These are phyloP conservation scores for Pseudotsuga menziesii DNA, from an alignment of 75 land plant species.

Conservation along the genomic window DNA sequence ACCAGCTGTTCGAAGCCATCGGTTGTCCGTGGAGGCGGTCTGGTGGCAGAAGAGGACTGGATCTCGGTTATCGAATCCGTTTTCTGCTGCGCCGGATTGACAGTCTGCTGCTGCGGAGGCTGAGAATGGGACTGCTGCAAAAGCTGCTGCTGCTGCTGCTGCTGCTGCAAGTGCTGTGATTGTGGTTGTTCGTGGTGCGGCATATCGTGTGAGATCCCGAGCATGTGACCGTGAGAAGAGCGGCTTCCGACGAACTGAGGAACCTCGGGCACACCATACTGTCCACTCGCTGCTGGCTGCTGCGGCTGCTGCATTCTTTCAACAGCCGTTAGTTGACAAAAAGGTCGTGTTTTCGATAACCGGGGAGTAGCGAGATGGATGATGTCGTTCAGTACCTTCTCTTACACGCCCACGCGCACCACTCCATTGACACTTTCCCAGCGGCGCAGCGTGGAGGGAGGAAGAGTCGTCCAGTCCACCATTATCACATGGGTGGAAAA, in stretches of 20 bases:
- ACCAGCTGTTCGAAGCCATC: slow-evolving; percentile 30
- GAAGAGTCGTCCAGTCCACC: neutral
- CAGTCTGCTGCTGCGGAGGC: slow-evolving; percentile 17
- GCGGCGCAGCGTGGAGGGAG: neutral
- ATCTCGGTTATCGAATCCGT: slow-evolving; percentile 43
- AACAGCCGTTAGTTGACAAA: neutral
- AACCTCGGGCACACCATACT: slow-evolving; percentile 24
- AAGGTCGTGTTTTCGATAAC: neutral
- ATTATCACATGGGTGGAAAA: neutral
- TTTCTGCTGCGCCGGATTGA: neutral
- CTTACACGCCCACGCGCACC: neutral
- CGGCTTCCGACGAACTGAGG: slow-evolving; percentile 9
- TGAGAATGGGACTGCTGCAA: slow-evolving; percentile 13
- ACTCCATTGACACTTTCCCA: neutral
- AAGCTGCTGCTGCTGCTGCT: no score
- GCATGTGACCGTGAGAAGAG: slow-evolving; percentile 18
- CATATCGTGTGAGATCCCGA: slow-evolving; percentile 28
- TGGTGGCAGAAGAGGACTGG: slow-evolving; percentile 32
- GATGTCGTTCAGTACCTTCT: neutral
- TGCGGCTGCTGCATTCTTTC: slow-evolving; percentile 1
- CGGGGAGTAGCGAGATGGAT: no score
- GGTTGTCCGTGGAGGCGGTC: neutral
- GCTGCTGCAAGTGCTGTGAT: slow-evolving; percentile 17
- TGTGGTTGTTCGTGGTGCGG: slow-evolving; percentile 18
- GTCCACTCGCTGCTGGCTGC: slow-evolving; percentile 20